phyloP scores from a whole-genome alignment of 176 grass and related monocot species.

The Calamus simplicifolius region DNA sequence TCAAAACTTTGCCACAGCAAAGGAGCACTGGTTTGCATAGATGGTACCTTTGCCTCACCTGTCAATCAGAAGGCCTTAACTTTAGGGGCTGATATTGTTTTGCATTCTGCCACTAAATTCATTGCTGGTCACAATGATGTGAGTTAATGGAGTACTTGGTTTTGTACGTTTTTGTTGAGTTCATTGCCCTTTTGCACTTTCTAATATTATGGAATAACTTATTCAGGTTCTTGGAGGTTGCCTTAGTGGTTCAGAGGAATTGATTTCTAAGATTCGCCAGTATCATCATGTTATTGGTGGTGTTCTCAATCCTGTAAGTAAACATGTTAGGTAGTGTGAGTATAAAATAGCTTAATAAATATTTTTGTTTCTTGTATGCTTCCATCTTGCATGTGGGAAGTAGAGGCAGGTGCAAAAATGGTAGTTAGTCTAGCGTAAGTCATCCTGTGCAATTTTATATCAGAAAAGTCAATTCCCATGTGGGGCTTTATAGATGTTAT shows the following conservation, averaged over 20 bases:
- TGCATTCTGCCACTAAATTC: slow-evolving; percentile 98
- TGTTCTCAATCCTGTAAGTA: slow-evolving; percentile 72
- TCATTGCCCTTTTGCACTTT: no score
- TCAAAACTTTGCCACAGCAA: slow-evolving; percentile 91
- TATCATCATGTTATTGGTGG: slow-evolving; percentile 80
- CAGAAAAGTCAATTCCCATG: no score
- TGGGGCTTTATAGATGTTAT: no score
- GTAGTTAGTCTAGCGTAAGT: no score
- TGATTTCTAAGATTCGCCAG: slow-evolving; percentile 42
- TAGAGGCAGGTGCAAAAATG: no score
- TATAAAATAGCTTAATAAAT: no score
- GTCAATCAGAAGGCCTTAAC: slow-evolving; percentile 97
- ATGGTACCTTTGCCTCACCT: slow-evolving; percentile 94
- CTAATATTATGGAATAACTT: not conserved
- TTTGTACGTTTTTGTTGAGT: no score
- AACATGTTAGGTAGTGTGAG: not conserved
- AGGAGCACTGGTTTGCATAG: slow-evolving; percentile 88
- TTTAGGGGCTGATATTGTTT: slow-evolving; percentile 88
- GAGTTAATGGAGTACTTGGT: slow-evolving; percentile 13
- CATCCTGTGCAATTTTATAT: no score
- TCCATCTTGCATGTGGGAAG: no score
- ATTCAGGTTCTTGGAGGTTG: slow-evolving; percentile 64
- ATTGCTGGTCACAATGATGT: slow-evolving; percentile 99
- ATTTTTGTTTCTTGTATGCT: no score
- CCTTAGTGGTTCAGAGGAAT: slow-evolving; percentile 41